Evolutionary conservation across 305 asterid genomes (phyloP).

Genomic region (Fraxinus ornus): DNA sequence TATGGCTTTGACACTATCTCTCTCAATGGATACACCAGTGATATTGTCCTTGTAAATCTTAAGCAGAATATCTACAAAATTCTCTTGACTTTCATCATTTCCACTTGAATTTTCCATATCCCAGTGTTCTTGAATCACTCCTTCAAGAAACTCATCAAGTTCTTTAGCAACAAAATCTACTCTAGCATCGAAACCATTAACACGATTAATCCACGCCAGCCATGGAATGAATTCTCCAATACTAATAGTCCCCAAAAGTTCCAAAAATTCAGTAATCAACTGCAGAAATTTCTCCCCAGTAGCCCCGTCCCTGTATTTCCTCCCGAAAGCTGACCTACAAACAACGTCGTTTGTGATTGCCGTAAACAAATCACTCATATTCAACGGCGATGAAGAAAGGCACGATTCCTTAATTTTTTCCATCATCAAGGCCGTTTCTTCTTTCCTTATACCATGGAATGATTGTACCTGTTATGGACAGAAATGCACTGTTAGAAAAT

Average conservation of each 20-base stretch:
- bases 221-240: constrained; percentile 1
- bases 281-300: constrained; percentile 11
- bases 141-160: constrained; percentile 7
- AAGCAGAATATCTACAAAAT: constrained; percentile 9
- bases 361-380: constrained; percentile 13
- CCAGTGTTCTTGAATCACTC: background rate
- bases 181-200: constrained; percentile 8
- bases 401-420: background rate
- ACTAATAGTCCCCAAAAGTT: background rate
- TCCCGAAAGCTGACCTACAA: constrained; percentile 11
- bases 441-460: constrained; percentile 1
- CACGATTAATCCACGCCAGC: constrained; percentile 6
- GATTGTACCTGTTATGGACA: background rate
- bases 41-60: constrained; percentile 4
- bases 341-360: background rate
- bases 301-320: constrained; percentile 6
- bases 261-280: background rate
- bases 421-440: constrained; percentile 4
- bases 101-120: background rate
- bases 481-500: background rate
- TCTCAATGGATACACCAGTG: background rate
- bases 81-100: background rate
- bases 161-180: background rate
- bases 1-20: constrained; percentile 6
- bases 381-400: background rate